Evolutionary conservation across 2,329 filamentous ascomycete genomes (phyloP).

Genomic region (Calonectria pteridis): DNA sequence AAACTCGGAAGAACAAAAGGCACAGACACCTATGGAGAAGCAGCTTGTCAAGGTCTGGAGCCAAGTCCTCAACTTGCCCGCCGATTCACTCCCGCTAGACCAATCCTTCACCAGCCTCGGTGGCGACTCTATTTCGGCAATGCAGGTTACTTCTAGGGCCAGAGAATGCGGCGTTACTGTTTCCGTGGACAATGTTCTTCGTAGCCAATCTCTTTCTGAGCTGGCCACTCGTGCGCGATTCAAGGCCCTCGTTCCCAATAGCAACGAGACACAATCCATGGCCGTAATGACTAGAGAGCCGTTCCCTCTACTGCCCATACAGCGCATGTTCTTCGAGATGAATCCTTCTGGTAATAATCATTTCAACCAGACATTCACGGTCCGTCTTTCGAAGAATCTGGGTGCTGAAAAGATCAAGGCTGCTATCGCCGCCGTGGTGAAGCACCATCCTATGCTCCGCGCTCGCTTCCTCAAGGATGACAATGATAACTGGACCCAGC

Average conservation of each 20-base stretch:
- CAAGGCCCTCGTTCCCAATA: neutral
- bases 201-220: slow-evolving; percentile 15
- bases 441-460: slow-evolving; percentile 19
- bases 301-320: slow-evolving; percentile 20
- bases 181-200: slow-evolving; percentile 18
- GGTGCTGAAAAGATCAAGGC: neutral
- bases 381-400: slow-evolving; percentile 1
- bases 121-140: slow-evolving; percentile 62
- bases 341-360: neutral
- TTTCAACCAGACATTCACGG: slow-evolving; percentile 16
- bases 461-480: slow-evolving; percentile 7
- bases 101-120: slow-evolving; percentile 64
- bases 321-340: slow-evolving; percentile 2
- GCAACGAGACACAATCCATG: neutral
- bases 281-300: neutral
- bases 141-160: slow-evolving; percentile 23
- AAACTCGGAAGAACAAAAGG: neutral
- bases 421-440: slow-evolving; percentile 2
- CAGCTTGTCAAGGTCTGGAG: slow-evolving; percentile 52
- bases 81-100: slow-evolving; percentile 52
- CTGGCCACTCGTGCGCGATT: neutral
- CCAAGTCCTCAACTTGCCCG: slow-evolving; percentile 48
- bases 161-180: slow-evolving; percentile 10
- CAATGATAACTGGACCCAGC: neutral
- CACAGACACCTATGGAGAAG: slow-evolving; percentile 14